These are phyloP conservation scores for Harringtonia lauricola DNA, from an alignment of 2,329 filamentous ascomycete genomes.

Conservation along the genomic window DNA sequence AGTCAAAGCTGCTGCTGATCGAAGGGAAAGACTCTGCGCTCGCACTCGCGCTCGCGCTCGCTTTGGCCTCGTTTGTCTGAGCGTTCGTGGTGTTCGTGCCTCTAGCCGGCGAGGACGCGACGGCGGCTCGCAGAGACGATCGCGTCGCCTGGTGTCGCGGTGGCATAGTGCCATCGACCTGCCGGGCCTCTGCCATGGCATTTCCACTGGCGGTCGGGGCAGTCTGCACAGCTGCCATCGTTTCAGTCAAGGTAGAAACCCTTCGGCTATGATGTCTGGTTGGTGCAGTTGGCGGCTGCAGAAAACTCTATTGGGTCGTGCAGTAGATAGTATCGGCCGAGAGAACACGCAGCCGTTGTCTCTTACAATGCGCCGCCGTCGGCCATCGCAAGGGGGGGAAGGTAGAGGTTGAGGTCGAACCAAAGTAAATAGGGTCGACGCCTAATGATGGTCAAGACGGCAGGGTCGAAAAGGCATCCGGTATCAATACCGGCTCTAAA, in stretches of 20 bases:
- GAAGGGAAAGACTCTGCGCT: conserved; percentile 6
- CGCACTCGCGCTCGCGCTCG: neutral
- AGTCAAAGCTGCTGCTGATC: conserved; percentile 26
- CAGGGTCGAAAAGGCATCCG: too few relatives aligned
- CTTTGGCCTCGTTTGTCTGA: neutral
- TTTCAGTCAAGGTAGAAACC: too few relatives aligned
- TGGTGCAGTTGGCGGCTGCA: too few relatives aligned
- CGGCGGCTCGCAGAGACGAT: neutral
- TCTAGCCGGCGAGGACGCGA: neutral
- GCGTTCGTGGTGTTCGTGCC: neutral
- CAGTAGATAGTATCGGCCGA: too few relatives aligned
- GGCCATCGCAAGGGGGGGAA: neutral
- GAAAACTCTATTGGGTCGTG: too few relatives aligned
- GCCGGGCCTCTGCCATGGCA: neutral
- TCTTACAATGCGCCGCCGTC: neutral
- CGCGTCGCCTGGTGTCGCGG: conserved; percentile 2
- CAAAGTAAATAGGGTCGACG: too few relatives aligned
- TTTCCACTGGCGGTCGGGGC: too few relatives aligned
- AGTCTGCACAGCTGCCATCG: neutral
- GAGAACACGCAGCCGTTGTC: too few relatives aligned
- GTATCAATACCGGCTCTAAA: too few relatives aligned
- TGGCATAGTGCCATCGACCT: conserved; percentile 1
- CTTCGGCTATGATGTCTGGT: too few relatives aligned
- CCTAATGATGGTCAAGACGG: too few relatives aligned
- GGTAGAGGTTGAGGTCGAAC: too few relatives aligned